phyloP scores from a whole-genome alignment of 1,284 basidiomycete species.

The Albatrellus sp. region DNA sequence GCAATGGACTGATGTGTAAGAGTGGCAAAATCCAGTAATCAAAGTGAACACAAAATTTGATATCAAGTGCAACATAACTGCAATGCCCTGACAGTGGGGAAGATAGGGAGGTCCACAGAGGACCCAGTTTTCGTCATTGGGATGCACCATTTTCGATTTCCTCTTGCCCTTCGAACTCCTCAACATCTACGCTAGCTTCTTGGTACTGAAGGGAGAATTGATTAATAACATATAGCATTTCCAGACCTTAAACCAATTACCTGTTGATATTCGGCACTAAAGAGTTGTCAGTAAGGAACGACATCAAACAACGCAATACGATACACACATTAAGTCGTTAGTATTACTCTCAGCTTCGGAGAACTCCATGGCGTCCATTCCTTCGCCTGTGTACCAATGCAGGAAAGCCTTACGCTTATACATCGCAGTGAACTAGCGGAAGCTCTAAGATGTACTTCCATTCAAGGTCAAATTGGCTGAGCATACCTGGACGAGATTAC shows the following conservation, averaged over 20 bases:
- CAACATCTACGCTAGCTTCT: conserved; percentile 28
- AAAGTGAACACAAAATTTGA: no score
- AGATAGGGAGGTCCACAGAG: no score
- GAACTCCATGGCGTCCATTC: conserved; percentile 91
- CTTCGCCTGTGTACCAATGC: conserved; percentile 88
- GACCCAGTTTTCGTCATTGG: neutral
- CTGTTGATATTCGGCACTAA: conserved; percentile 64
- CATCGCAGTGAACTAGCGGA: conserved; percentile 60
- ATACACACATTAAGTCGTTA: conserved; percentile 66
- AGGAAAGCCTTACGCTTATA: conserved; percentile 79
- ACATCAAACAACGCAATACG: neutral
- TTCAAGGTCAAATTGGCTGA: conserved; percentile 3
- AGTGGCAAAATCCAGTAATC: no score
- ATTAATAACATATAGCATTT: neutral
- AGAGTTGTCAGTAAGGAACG: conserved; percentile 1
- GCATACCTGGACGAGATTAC: conserved; percentile 54
- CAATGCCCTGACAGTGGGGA: no score
- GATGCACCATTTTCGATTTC: neutral
- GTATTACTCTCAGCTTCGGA: conserved; percentile 80
- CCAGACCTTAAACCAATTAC: conserved; percentile 18
- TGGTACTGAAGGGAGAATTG: conserved; percentile 35
- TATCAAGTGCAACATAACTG: no score
- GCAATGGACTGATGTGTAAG: no score
- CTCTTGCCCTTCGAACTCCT: neutral
- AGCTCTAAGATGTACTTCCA: neutral